These are phyloP conservation scores for Cenchrus fungigraminus DNA, from an alignment of 176 grass and related monocot species.

Conservation along the genomic window DNA sequence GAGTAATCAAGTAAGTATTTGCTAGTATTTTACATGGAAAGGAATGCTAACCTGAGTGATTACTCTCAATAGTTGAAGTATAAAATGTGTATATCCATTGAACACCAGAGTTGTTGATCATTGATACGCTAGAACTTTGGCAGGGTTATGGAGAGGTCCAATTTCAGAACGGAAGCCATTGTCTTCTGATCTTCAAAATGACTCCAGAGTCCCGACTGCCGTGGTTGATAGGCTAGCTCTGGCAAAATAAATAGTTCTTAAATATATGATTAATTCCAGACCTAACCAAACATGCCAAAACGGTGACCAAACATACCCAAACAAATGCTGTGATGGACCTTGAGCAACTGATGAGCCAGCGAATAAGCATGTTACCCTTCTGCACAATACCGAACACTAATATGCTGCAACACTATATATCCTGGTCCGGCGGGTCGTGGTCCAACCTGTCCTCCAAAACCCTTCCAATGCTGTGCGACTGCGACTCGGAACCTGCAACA, in stretches of 20 bases:
- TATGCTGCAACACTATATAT: neutral
- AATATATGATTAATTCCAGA: neutral
- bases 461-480: conserved; percentile 28
- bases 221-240: neutral
- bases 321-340: conserved; percentile 2
- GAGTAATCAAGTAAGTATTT: neutral
- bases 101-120: conserved; percentile 6
- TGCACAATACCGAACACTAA: conserved; percentile 1
- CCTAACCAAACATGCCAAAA: neutral
- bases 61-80: neutral
- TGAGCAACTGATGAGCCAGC: neutral
- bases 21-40: neutral
- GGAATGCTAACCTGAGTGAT: conserved; percentile 27
- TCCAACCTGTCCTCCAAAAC: conserved; percentile 20
- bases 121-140: conserved; percentile 4
- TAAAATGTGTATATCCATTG: neutral
- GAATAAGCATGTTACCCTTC: neutral
- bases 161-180: conserved; percentile 20
- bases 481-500: conserved; percentile 36
- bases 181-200: conserved; percentile 5
- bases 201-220: neutral
- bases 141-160: conserved; percentile 4
- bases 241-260: conserved; percentile 33
- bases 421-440: conserved; percentile 8
- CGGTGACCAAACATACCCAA: neutral